Evolutionary conservation across 2,329 filamentous ascomycete genomes (phyloP), one percentile per base, ranked within the genome.

Genomic region (Nannizziopsis barbatae): DNA sequence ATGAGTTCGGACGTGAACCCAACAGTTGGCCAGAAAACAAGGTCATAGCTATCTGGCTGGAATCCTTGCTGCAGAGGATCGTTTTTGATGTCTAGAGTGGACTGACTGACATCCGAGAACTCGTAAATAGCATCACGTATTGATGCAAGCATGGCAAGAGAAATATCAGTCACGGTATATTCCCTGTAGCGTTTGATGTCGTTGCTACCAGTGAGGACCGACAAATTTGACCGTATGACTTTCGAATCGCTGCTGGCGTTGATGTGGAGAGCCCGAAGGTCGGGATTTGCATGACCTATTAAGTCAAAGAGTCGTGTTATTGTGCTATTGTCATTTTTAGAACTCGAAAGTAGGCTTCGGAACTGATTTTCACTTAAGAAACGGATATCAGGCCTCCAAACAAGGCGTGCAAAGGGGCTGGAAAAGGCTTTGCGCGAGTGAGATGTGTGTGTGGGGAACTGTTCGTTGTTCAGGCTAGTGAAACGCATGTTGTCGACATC

Each of bases 141-240:
- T 7, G 7, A 56, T 15, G 61, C 60, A 49, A 73, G 71, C 55
- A 71, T 72, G 12, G 61, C 65, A 2, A 58, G 45, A 0, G 66
- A 69, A 12, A 72, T 64, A 50, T 73, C 71, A 0, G 72, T 73
- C 55, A 64, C 74, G 2, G 37, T 15, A 44, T 39, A 38, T 15
- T 49, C 31, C 12, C 11, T 32, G 14, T 22, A 46, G 27, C 30
- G 30, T 31, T 15, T 44, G 15, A 14, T 32, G 12, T 30, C 47
- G 11, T 51, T 45, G 12, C 43, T 15, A 17, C 30, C 41, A 12
- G 44, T 45, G 3, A 55, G 36, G 9, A 44, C 39, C 17, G 49
- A n/a, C 7, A 52, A 32, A n/a, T 46, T 11, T 6, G 43, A 5
- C 11, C 32, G 17, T 27, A 27, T 7, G 3, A 50, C 55, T 11